Base-by-base conservation (phyloP, 2,329 filamentous ascomycete genomes). In the Aureobasidium subglaciale region DNA sequence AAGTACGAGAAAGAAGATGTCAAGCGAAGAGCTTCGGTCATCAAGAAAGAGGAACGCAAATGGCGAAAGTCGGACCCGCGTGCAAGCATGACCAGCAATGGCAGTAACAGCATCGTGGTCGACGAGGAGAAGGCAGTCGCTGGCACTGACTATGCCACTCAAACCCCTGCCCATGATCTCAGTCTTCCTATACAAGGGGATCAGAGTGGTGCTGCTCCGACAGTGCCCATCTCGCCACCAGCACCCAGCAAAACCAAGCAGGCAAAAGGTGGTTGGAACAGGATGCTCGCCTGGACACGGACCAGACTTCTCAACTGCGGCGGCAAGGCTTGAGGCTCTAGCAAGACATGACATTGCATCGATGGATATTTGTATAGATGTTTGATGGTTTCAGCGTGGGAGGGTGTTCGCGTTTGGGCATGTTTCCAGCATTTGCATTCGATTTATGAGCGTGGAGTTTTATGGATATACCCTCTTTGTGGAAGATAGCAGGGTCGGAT, bases 241-340 rank as follows among this genome's bases (percentile, higher is more conserved):
- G 11, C 38, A 32, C 50, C 50, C 13, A 67, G 67, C 40, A 68
- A 65, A 59, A 67, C 63, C 46, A 62, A 65, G 40, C 64, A 64
- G 13, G 68, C 70, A 5, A 73, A 73, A 60, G 69, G 71, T 27
- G 65, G 71, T 20, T 82, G 79, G 79, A 70, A 79, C 57, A 70
- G 75, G 22, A 81, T 82, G 63, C 68, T 80, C 55, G 79, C 78
- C 1, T 82, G 79, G 79, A 69, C 80, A 58, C 74, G 75, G 63
- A 82, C 79, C 29, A 71, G 78, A 57, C 65, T 82, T 56, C 73
- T 81, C 60, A 77, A 79, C 60, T 71, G 80, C 57, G 70, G 71
- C 37, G 43, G 32, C 9, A 55, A 32, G 27, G 34, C 20, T 25
- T 38, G 52, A 45, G 32, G 49, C 35, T n/a, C 20, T 24, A 22